Evolutionary conservation across 2,329 filamentous ascomycete genomes (phyloP), one percentile per base, ranked within the genome.

Genomic region (Fusarium equiseti): DNA sequence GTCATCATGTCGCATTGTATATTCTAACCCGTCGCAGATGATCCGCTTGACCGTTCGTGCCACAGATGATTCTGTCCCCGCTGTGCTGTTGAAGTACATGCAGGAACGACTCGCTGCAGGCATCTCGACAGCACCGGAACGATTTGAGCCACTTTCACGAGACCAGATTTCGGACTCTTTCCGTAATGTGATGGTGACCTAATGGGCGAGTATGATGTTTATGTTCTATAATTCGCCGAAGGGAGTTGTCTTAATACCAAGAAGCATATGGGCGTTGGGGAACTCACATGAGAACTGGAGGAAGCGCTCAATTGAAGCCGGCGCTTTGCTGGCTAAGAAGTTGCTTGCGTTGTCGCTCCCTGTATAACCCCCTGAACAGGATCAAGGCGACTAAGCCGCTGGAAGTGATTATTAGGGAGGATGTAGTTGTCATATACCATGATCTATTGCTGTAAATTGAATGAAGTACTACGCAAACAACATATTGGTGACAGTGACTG

Each of bases 11-110:
- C n/a, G 10, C 10, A 11, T 24, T 18, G 24, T 22, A 26, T 16
- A 45, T 49, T 32, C 73, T 77, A 66, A 77, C 63, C 15, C 8
- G 43, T 31, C 51, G 66, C 10, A 98, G 96, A 98, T 98, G 94
- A 92, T 97, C 76, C 95, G 96, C 56, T 86, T 98, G 66, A 99
- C 96, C 0, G 91, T 99, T 74, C 89, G 96, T 68, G 96, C 95
- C 8, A 99, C 96, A 2, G 95, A 98, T 76, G 96, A 98, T 77
- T 88, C 86, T 32, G 93, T 99, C 0, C 94, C 96, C 10, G 87
- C 89, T 3, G 86, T 95, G 22, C 79, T 99, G 60, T 84, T 96
- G 76, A 95, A 93, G 80, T 83, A 92, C 62, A 97, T 99, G 94
- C 92, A 97, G 77, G 92, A 95, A 70, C 88, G 92, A 67, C 85